Evolutionary conservation across 768 basidiomycete species (phyloP).

Genomic region (Artomyces pyxidatus): DNA sequence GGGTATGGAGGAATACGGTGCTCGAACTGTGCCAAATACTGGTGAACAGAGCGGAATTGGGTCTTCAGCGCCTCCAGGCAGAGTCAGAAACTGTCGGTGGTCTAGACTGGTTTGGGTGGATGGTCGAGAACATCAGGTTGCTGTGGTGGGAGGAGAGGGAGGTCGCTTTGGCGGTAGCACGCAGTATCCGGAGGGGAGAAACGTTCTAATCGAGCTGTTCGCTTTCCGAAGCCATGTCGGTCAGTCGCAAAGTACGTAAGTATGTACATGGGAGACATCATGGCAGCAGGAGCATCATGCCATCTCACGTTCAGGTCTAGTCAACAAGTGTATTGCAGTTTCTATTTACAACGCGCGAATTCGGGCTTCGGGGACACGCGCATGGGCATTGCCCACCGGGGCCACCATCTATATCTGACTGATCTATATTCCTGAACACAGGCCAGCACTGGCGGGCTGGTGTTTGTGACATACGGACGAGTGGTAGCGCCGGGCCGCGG

Average conservation of each 20-base stretch:
- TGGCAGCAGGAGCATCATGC: too few species aligned
- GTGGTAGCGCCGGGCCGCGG: too few species aligned
- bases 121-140: conserved; percentile 30
- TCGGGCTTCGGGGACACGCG: too few species aligned
- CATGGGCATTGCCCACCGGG: too few species aligned
- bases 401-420: too few species aligned
- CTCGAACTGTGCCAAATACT: conserved; percentile 36
- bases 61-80: conserved; percentile 35
- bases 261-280: not conserved
- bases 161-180: conserved; percentile 41
- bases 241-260: conserved; percentile 5
- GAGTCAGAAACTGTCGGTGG: conserved; percentile 11
- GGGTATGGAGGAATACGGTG: conserved; percentile 20
- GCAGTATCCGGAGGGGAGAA: conserved; percentile 37
- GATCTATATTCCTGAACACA: too few species aligned
- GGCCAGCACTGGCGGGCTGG: too few species aligned
- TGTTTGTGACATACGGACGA: too few species aligned
- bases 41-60: conserved; percentile 38
- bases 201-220: conserved; percentile 32
- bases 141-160: conserved; percentile 57
- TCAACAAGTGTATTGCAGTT: too few species aligned
- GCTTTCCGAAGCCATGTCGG: not conserved
- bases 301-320: too few species aligned
- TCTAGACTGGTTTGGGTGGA: conserved; percentile 27
- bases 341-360: too few species aligned